Conservation (phyloP, 2,329 filamentous ascomycete species). For the Clarireedia paspali region DNA sequence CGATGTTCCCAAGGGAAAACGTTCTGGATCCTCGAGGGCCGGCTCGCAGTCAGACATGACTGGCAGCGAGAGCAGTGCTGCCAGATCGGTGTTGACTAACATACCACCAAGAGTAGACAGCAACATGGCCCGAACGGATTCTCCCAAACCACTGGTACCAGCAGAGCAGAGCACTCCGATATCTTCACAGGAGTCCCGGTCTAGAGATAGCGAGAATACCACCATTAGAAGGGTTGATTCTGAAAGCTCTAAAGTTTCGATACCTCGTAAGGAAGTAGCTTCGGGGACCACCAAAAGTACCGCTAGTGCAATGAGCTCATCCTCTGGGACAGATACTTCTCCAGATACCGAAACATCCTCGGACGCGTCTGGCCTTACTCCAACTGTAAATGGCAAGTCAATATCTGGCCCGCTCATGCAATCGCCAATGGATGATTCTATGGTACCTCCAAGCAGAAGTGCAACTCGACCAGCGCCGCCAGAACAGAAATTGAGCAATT, state of each 20-base stretch:
- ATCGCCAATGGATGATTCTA: constrained; percentile 21
- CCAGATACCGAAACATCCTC: constrained; percentile 27
- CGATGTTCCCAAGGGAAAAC: constrained; percentile 65
- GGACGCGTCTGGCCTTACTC: constrained; percentile 25
- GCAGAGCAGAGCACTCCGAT: constrained; percentile 39
- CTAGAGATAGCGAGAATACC: constrained; percentile 45
- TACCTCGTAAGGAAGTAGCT: constrained; percentile 57
- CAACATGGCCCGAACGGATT: constrained; percentile 15
- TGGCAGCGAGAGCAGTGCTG: constrained; percentile 26
- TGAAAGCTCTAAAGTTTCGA: constrained; percentile 34
- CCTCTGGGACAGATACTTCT: constrained; percentile 26
- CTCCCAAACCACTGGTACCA: constrained; percentile 20
- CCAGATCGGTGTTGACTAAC: constrained; percentile 24
- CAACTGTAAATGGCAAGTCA: constrained; percentile 28
- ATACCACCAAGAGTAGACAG: constrained; percentile 15
- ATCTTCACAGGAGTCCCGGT: constrained; percentile 51
- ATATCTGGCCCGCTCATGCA: constrained; percentile 25
- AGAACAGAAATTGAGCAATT: constrained; percentile 32
- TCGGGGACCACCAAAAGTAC: constrained; percentile 18
- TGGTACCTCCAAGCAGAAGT: constrained; percentile 21
- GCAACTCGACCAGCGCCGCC: constrained; percentile 33
- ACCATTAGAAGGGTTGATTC: constrained; percentile 48
- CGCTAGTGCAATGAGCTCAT: constrained; percentile 20
- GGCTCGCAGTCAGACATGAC: constrained; percentile 32
- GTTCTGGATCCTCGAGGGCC: constrained; percentile 33